Base-by-base conservation (phyloP, 495 filamentous ascomycete genomes). In the Patellaria atrata region DNA sequence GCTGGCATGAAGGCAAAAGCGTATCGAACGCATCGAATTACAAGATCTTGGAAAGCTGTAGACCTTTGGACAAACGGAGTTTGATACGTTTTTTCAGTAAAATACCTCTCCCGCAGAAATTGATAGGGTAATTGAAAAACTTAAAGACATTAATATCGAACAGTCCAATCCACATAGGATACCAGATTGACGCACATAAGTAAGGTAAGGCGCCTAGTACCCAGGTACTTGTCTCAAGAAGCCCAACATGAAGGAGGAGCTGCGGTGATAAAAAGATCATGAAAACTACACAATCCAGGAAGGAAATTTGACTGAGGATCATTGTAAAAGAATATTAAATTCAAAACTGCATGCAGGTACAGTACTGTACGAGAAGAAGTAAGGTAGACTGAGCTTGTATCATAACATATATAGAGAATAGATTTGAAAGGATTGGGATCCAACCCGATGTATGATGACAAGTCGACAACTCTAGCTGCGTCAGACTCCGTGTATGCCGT, bases 1-100 rank as follows among this genome's bases (percentile, higher is more conserved):
- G 77, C 62, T 2, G 75, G 72, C 29, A 85, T 68, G 39, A 67
- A 65, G 18, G 72, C 67, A 49, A 85, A 85, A 17, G 73, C 77
- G 63, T 79, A 84, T 36, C 77, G 70, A 22, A 84, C 73, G 50
- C 75, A 82, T 22, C 76, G 60, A 36, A 82, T 63, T 12, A 82
- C 75, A 24, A 81, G 47, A 49, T 83, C 79, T 46, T 84, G 75
- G 46, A 86, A 86, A 10, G 62, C 55, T 5, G 75, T 67, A 6
- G 75, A 70, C 32, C 62, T 64, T 32, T 63, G 70, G n/a, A 75
- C 66, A 43, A 80, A 83, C 3, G 73, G 65, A 19, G 69, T 55
- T 42, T 57, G 64, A 11, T 64, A 34, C 20, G 53, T 44, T 27
- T 44, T 44, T 9, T 42, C 44, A 0, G 62, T 62, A 20, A 78